A percentile compares a stretch with the other conserved stretches of the same genome.
These are phyloP conservation scores for Hanseniaspora lachancei DNA, from an alignment of 805 yeast species.

Conservation along the genomic window DNA sequence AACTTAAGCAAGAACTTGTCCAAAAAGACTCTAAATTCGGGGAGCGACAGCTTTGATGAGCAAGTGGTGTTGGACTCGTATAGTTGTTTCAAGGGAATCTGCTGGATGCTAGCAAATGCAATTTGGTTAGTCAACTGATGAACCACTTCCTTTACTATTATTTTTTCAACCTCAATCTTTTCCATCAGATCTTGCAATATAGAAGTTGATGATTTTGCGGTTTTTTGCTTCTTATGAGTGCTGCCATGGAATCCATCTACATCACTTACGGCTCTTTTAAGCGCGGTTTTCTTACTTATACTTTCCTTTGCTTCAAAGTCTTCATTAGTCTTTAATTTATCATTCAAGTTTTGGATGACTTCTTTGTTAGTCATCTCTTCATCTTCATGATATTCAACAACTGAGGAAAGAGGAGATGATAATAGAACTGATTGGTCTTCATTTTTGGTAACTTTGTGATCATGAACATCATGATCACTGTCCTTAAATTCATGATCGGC, in stretches of 20 bases:
- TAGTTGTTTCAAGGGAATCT: conserved; percentile 69
- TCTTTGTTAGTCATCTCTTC: neutral
- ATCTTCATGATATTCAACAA: conserved; percentile 7
- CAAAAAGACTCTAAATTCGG: conserved; percentile 34
- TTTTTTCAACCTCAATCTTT: conserved; percentile 21
- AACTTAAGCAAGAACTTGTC: conserved; percentile 20
- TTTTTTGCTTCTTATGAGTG: conserved; percentile 3
- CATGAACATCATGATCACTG: conserved; percentile 37
- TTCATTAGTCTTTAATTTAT: neutral
- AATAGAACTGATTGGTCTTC: conserved; percentile 22
- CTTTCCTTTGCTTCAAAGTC: neutral
- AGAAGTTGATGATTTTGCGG: conserved; percentile 13
- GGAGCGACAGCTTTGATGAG: conserved; percentile 21
- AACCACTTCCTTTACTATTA: conserved; percentile 39
- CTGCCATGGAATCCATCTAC: conserved; percentile 5
- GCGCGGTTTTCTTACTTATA: conserved; percentile 6
- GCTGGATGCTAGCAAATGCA: conserved; percentile 78
- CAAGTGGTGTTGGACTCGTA: conserved; percentile 48
- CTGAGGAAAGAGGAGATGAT: conserved; percentile 6
- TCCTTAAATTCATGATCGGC: conserved; percentile 37
- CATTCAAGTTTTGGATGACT: neutral
- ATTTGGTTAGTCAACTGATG: conserved; percentile 67
- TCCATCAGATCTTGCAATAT: conserved; percentile 23
- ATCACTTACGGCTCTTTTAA: conserved; percentile 18
- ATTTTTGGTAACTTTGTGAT: conserved; percentile 23